Evolutionary conservation across 2,329 filamentous ascomycete genomes (phyloP).

Genomic region (Aspergillus neoniger): DNA sequence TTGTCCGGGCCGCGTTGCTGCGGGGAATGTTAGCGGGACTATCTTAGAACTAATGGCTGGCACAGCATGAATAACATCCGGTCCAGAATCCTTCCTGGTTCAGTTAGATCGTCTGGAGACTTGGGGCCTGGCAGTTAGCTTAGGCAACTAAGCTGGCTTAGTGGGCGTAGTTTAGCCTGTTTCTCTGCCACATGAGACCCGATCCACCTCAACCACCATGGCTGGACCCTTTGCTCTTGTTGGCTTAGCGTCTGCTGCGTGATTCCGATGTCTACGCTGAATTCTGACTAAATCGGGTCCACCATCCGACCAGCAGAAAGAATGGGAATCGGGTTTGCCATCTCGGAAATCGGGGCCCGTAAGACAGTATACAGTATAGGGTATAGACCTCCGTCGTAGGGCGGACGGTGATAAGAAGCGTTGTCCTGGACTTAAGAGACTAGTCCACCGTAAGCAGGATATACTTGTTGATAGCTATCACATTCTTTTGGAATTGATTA

Average conservation of each 20-base stretch:
- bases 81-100: slow-evolving; percentile 29
- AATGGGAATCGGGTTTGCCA: slow-evolving; percentile 14
- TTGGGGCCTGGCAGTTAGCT: slow-evolving; percentile 13
- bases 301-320: slow-evolving; percentile 12
- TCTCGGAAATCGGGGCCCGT: slow-evolving; percentile 17
- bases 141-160: slow-evolving; percentile 11
- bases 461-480: neutral
- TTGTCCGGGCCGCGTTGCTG: slow-evolving; percentile 19
- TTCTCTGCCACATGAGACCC: slow-evolving; percentile 22
- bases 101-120: slow-evolving; percentile 15
- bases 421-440: no score
- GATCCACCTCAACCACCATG: slow-evolving; percentile 15
- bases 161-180: slow-evolving; percentile 12
- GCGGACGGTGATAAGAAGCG: neutral
- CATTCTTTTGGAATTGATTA: neutral
- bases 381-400: neutral
- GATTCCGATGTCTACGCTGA: neutral
- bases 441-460: neutral
- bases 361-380: neutral
- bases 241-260: slow-evolving; percentile 1
- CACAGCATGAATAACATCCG: slow-evolving; percentile 7
- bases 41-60: neutral
- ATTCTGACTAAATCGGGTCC: slow-evolving; percentile 12
- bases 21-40: slow-evolving; percentile 16
- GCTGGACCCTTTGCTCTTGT: slow-evolving; percentile 13